Conservation (phyloP, 306 rosid species). For the Sphenostylis stenocarpa region DNA sequence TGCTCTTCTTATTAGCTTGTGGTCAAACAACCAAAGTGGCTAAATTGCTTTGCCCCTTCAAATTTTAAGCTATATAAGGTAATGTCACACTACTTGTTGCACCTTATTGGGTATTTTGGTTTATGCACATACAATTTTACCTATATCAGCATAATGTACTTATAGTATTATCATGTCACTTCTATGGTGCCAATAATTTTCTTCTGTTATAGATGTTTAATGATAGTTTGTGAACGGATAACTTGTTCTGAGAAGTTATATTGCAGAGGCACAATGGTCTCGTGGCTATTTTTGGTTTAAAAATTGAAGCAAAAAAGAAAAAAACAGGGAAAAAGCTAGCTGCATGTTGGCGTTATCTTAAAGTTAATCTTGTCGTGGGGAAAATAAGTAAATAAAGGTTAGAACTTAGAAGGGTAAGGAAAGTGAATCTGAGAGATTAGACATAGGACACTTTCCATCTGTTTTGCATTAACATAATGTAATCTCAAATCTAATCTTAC, state of each 20-base stretch:
- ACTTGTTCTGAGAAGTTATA: background rate
- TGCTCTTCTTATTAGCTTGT: background rate
- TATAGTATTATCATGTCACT: background rate
- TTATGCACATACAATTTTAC: background rate
- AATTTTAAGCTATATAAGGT: background rate
- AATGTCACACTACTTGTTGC: background rate
- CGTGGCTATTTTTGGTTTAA: background rate
- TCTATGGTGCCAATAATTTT: background rate
- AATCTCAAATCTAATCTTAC: slow-evolving; percentile 13
- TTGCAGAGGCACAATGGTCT: background rate
- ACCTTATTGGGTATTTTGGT: background rate
- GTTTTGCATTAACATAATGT: slow-evolving; percentile 18
- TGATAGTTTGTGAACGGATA: background rate
- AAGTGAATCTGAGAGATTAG: slow-evolving; percentile 13
- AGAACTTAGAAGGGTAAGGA: background rate
- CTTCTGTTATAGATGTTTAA: background rate
- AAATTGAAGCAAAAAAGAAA: background rate
- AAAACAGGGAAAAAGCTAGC: background rate
- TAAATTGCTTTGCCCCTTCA: background rate
- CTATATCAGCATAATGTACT: background rate
- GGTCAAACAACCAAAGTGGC: background rate
- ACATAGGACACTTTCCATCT: slow-evolving; percentile 25
- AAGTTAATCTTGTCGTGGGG: background rate
- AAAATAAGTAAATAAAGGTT: background rate
- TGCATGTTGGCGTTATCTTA: background rate